phyloP scores from a whole-genome alignment of 768 basidiomycete species.

The Suillus sp. region DNA sequence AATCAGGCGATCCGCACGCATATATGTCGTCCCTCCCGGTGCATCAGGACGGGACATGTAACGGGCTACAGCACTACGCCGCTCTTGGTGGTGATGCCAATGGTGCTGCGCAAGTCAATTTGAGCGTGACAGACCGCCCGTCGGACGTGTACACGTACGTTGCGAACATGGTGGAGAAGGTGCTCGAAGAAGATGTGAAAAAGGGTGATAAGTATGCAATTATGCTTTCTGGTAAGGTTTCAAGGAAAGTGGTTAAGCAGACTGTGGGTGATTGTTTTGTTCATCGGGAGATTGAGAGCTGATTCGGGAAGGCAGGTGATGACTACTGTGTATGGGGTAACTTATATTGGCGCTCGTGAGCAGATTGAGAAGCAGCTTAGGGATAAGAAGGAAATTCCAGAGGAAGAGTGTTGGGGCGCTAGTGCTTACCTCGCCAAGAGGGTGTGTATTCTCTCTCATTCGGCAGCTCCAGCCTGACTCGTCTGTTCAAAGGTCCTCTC shows the following conservation, averaged over 20 bases:
- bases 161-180: slow-evolving; percentile 78
- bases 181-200: slow-evolving; percentile 57
- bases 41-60: slow-evolving; percentile 98
- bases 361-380: slow-evolving; percentile 91
- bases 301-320: slow-evolving; percentile 62
- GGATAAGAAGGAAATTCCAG: slow-evolving; percentile 69
- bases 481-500: slow-evolving; percentile 52
- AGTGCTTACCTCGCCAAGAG: slow-evolving; percentile 81
- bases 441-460: slow-evolving; percentile 36
- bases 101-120: slow-evolving; percentile 92
- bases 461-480: neutral
- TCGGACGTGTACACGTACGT: slow-evolving; percentile 96
- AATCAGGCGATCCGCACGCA: slow-evolving; percentile 59
- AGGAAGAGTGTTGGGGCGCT: slow-evolving; percentile 72
- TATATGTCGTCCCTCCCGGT: slow-evolving; percentile 79
- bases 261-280: slow-evolving; percentile 55
- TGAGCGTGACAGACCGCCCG: slow-evolving; percentile 80
- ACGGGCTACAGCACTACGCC: slow-evolving; percentile 98
- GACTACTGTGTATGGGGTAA: slow-evolving; percentile 99
- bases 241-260: slow-evolving; percentile 96
- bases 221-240: slow-evolving; percentile 73
- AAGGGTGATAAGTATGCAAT: slow-evolving; percentile 55
- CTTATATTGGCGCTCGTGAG: slow-evolving; percentile 90
- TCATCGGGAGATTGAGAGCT: neutral
- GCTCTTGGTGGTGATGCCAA: slow-evolving; percentile 90